Base-by-base conservation (phyloP, 768 basidiomycete genomes). In the Hebeloma cylindrosporum region DNA sequence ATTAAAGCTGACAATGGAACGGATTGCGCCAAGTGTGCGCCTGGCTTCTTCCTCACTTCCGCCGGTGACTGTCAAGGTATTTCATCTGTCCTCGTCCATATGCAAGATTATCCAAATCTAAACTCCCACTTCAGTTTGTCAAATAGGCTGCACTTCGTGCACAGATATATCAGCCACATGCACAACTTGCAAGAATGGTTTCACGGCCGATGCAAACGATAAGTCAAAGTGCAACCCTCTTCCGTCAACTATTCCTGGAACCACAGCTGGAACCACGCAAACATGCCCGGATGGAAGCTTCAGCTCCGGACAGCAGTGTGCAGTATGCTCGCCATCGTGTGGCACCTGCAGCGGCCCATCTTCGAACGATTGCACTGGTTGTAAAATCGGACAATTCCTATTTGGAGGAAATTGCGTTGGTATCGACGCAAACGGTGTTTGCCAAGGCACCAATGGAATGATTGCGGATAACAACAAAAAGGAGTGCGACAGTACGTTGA, bases 391-490 rank as follows among this genome's bases (percentile, higher is more conserved):
- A 1, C 74, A 70, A 36, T 88, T 77, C 52, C 60, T 75, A 14
- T 73, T 88, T 44, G 81, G 85, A 38, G 86, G 88, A 0, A 71
- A 60, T 33, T 93, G 93, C 59, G 87, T 92, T 13, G 63, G 72
- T 35, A 71, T 83, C 23, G 77, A 82, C 57, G 65, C 64, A 11
- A 73, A 78, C 48, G 93, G 93, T 3, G 78, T 88, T 7, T 95
- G 93, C 65, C 68, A 77, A 33, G 82, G 81, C 5, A 75, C 86
- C 7, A 77, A 71, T 52, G 64, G 64, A 34, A 68, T 88, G 50
- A 77, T 93, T 26, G 89, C 81, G 16, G 86, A 95, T 53, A 90
- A 89, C 54, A 74, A 77, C 60, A 93, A 92, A 66, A 68, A 76
- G n/a, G 79, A 82, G 54, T 94, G 92, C 58, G 88, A 93, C 57